phyloP scores from a whole-genome alignment of 495 filamentous ascomycete species.

The Lepidopterella palustris region DNA sequence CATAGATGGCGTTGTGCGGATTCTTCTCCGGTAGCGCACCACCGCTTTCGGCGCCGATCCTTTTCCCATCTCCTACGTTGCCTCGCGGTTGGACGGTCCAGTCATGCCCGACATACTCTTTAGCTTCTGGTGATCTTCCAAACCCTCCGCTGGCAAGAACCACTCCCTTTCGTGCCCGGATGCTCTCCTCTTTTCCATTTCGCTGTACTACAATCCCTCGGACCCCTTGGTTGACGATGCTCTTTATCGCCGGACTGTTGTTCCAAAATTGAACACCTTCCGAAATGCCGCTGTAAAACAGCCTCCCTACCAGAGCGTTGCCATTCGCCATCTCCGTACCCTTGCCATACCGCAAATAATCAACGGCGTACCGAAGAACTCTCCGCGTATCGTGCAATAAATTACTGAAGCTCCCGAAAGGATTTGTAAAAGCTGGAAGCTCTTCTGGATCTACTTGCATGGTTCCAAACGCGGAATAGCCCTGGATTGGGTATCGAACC shows the following conservation, averaged over 20 bases:
- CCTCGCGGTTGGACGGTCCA: not conserved
- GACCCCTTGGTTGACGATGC: slow-evolving; percentile 8
- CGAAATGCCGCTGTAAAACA: slow-evolving; percentile 14
- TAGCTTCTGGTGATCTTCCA: slow-evolving; percentile 10
- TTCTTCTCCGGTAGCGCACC: not conserved
- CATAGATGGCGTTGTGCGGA: not conserved
- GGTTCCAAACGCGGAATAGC: not conserved
- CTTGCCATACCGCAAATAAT: not conserved
- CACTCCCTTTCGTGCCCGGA: slow-evolving; percentile 23
- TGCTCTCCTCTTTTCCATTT: slow-evolving; percentile 10
- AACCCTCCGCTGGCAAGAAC: slow-evolving; percentile 29
- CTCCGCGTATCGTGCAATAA: not conserved
- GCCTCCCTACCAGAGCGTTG: slow-evolving; percentile 17
- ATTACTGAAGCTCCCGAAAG: not conserved
- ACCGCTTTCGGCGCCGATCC: not conserved
- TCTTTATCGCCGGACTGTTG: not conserved
- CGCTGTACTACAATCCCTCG: slow-evolving; percentile 7
- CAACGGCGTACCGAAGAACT: not conserved
- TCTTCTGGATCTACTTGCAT: not conserved
- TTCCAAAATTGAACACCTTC: not conserved
- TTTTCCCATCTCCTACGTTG: slow-evolving; percentile 1
- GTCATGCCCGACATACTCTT: slow-evolving; percentile 1
- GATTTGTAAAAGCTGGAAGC: not conserved
- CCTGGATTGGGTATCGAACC: slow-evolving; percentile 1
- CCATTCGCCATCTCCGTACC: slow-evolving; percentile 1